Evolutionary conservation across 2,329 filamentous ascomycete genomes (phyloP).

Genomic region (Bipolaris gigantea): DNA sequence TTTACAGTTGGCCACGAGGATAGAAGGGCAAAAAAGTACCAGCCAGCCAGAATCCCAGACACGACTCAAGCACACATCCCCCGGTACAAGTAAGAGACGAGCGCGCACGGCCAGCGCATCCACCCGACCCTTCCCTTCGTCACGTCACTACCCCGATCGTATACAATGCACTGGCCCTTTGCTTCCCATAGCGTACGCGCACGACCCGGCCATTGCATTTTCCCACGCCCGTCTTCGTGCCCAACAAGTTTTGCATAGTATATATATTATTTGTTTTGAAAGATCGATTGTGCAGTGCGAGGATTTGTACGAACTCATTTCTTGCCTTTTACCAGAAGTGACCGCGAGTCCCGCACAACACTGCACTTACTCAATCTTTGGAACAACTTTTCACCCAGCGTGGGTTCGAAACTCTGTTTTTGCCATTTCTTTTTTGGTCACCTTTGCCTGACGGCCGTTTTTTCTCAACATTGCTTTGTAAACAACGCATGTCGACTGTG

Average conservation of each 20-base stretch:
- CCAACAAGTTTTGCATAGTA: neutral
- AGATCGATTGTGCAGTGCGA: slow-evolving; percentile 61
- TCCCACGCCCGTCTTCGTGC: too few relatives aligned
- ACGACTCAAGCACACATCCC: neutral
- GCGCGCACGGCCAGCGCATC: slow-evolving; percentile 14
- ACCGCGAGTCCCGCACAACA: slow-evolving; percentile 66
- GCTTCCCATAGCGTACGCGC: neutral
- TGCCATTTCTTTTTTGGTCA: slow-evolving; percentile 15
- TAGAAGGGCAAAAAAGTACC: neutral
- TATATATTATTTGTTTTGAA: slow-evolving; percentile 7
- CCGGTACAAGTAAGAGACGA: slow-evolving; percentile 6
- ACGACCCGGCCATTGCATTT: neutral
- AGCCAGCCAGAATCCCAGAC: neutral
- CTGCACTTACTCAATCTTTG: slow-evolving; percentile 63
- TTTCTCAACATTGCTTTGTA: neutral
- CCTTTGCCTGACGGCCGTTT: neutral
- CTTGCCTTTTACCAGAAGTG: slow-evolving; percentile 82
- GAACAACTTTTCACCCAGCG: slow-evolving; percentile 40
- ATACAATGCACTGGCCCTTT: neutral
- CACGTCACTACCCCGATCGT: neutral
- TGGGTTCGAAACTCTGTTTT: slow-evolving; percentile 51
- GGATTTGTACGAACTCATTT: slow-evolving; percentile 72
- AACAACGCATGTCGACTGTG: too few relatives aligned
- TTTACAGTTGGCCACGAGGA: too few relatives aligned
- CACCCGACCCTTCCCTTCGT: neutral